Evolutionary conservation across 2,329 filamentous ascomycete genomes (phyloP).

Genomic region (Exserohilum rostratum): DNA sequence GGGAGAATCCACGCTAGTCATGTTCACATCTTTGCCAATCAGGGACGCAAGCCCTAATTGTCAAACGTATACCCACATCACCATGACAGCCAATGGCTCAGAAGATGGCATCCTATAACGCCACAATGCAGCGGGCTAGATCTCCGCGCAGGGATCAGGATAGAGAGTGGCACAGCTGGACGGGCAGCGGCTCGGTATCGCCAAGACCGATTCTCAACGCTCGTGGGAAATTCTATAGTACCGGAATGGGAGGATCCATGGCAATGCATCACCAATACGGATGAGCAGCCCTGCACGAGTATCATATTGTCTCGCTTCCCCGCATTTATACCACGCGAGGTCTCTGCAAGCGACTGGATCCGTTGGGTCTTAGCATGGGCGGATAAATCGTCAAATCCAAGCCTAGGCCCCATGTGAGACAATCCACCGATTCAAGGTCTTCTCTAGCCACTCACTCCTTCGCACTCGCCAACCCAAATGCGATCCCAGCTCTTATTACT

Average conservation of each 20-base stretch:
- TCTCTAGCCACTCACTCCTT: background rate
- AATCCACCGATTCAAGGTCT: slow-evolving; percentile 1
- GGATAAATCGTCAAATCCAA: slow-evolving; percentile 11
- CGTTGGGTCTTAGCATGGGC: slow-evolving; percentile 9
- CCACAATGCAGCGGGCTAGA: slow-evolving; percentile 14
- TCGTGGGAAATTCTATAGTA: background rate
- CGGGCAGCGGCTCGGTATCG: slow-evolving; percentile 6
- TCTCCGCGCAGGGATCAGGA: slow-evolving; percentile 19
- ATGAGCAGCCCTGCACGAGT: background rate
- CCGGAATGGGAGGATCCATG: background rate
- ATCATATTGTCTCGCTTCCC: slow-evolving; percentile 11
- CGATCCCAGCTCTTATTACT: slow-evolving; percentile 6
- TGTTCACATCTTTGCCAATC: slow-evolving; percentile 4
- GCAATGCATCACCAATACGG: slow-evolving; percentile 4
- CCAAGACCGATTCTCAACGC: background rate
- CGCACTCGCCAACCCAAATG: background rate
- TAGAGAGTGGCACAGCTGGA: slow-evolving; percentile 20
- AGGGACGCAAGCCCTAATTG: slow-evolving; percentile 3
- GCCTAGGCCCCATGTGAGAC: slow-evolving; percentile 8
- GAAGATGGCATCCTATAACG: slow-evolving; percentile 13
- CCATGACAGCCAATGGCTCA: slow-evolving; percentile 3
- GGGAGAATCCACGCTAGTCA: background rate
- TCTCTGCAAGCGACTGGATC: background rate
- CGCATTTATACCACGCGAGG: slow-evolving; percentile 9
- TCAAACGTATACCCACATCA: slow-evolving; percentile 11